Conservation (phyloP, 2,329 filamentous ascomycete species). For the Thielaviopsis euricoi region DNA sequence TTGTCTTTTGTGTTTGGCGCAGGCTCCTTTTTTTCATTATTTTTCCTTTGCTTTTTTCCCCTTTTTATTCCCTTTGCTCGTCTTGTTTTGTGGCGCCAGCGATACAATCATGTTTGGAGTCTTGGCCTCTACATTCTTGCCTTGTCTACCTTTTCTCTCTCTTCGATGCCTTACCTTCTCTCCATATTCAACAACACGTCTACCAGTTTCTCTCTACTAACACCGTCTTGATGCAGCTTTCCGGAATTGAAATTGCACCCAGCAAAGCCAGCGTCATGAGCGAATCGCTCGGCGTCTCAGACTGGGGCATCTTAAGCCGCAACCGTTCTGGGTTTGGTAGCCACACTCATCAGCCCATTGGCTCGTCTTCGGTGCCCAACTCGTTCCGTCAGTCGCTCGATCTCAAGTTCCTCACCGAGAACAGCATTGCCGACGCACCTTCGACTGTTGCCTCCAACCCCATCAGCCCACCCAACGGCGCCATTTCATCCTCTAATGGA, state of each 20-base stretch:
- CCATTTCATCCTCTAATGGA: slow-evolving; percentile 4
- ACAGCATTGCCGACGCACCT: slow-evolving; percentile 11
- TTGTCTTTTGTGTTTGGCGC: no score
- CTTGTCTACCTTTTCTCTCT: not conserved
- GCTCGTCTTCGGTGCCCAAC: slow-evolving; percentile 9
- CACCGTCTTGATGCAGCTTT: not conserved
- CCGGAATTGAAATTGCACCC: slow-evolving; percentile 19
- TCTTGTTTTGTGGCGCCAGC: no score
- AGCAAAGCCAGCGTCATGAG: slow-evolving; percentile 22
- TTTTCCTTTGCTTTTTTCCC: no score
- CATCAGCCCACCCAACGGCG: slow-evolving; percentile 11
- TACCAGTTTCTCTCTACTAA: not conserved
- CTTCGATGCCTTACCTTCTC: not conserved
- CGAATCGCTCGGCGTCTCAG: slow-evolving; percentile 19
- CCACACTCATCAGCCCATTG: slow-evolving; percentile 1
- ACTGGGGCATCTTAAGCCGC: slow-evolving; percentile 15
- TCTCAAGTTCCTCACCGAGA: slow-evolving; percentile 33
- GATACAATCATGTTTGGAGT: no score
- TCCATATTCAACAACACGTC: not conserved
- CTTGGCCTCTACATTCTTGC: not conserved
- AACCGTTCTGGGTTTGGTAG: slow-evolving; percentile 5
- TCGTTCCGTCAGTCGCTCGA: slow-evolving; percentile 42
- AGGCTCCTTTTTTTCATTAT: no score
- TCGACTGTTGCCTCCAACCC: slow-evolving; percentile 1
- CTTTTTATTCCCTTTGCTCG: no score